Evolutionary conservation across 2,329 filamentous ascomycete species (phyloP).

Genomic region (Monilinia fructigena): DNA sequence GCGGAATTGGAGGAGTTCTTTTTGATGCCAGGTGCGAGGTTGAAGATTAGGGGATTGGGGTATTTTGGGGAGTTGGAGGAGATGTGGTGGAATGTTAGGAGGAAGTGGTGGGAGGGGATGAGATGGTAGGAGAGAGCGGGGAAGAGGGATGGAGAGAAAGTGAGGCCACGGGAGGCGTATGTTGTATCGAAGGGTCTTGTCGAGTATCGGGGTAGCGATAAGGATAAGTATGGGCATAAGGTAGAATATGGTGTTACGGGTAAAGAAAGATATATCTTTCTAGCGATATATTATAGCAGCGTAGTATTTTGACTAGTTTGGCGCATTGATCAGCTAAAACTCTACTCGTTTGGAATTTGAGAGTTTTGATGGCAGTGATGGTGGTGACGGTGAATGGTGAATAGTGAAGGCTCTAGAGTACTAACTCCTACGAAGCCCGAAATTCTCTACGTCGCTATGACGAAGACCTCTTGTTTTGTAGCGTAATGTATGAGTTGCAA

Average conservation of each 20-base stretch:
- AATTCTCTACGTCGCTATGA: too few relatives aligned
- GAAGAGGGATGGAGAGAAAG: too few relatives aligned
- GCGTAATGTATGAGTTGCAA: too few relatives aligned
- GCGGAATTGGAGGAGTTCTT: constrained; percentile 13
- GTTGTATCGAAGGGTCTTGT: not conserved
- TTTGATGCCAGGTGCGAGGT: not conserved
- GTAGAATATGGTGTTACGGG: not conserved
- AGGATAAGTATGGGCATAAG: not conserved
- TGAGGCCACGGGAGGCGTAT: not conserved
- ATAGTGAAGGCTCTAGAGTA: too few relatives aligned
- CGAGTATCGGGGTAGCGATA: not conserved
- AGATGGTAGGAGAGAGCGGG: not conserved
- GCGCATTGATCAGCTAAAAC: not conserved
- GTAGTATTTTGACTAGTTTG: not conserved
- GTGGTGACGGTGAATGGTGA: not conserved
- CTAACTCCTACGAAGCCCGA: too few relatives aligned
- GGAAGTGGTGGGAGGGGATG: constrained; percentile 15
- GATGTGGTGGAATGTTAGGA: constrained; percentile 22
- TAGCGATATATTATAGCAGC: not conserved
- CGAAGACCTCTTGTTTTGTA: too few relatives aligned
- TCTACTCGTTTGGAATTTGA: not conserved
- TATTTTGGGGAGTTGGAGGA: not conserved
- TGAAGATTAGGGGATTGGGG: constrained; percentile 5
- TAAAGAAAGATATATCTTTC: not conserved
- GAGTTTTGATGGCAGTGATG: not conserved